Conservation (phyloP, 805 yeast species). For the Hyphopichia homilentoma region DNA sequence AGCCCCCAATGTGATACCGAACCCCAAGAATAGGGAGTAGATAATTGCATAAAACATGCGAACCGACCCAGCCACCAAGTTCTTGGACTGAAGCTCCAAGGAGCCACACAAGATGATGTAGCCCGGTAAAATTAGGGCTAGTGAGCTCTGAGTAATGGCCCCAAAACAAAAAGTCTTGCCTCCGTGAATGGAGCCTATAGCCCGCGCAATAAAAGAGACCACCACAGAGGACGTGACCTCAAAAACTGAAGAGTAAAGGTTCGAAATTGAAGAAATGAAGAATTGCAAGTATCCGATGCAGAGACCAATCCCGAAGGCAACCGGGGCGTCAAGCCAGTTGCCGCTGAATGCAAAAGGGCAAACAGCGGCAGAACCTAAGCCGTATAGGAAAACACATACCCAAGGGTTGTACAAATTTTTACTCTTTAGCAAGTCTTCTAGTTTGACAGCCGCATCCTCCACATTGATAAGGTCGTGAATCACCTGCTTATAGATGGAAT, state of each 20-base stretch:
- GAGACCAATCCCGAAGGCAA: slow-evolving; percentile 73
- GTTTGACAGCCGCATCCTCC: slow-evolving; percentile 72
- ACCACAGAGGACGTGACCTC: slow-evolving; percentile 88
- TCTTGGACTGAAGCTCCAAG: slow-evolving; percentile 82
- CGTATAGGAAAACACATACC: slow-evolving; percentile 79
- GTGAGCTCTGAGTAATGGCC: slow-evolving; percentile 83
- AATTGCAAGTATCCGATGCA: slow-evolving; percentile 83
- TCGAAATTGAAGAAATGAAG: slow-evolving; percentile 75
- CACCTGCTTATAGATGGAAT: slow-evolving; percentile 80
- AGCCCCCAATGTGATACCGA: slow-evolving; percentile 92
- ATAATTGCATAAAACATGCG: slow-evolving; percentile 96
- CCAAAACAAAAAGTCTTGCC: slow-evolving; percentile 77
- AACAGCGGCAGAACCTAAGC: slow-evolving; percentile 73
- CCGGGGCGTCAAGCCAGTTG: slow-evolving; percentile 84
- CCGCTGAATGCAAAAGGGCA: slow-evolving; percentile 89
- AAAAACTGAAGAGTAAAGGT: slow-evolving; percentile 82
- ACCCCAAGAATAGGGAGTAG: slow-evolving; percentile 84
- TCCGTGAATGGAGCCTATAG: slow-evolving; percentile 74
- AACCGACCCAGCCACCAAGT: slow-evolving; percentile 89
- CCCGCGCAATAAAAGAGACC: slow-evolving; percentile 83
- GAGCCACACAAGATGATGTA: slow-evolving; percentile 92
- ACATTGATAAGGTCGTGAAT: slow-evolving; percentile 87
- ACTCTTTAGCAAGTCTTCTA: slow-evolving; percentile 63
- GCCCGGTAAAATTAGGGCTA: slow-evolving; percentile 91
- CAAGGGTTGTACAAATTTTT: slow-evolving; percentile 68